Conservation (phyloP, 495 filamentous ascomycete genomes). For the Lepraria neglecta region DNA sequence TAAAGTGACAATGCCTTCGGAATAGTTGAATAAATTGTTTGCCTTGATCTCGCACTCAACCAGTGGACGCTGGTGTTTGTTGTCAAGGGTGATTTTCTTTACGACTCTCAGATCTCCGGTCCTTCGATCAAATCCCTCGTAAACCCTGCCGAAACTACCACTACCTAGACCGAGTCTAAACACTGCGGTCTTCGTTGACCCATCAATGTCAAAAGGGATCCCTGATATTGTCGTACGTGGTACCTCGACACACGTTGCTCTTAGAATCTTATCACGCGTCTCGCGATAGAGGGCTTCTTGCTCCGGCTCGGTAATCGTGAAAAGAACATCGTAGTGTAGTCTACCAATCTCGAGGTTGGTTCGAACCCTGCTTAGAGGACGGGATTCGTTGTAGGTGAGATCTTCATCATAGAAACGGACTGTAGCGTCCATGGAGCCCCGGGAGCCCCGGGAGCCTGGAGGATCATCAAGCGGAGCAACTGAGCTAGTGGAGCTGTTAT, state of each 20-base stretch:
- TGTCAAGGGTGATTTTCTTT: conserved; percentile 1
- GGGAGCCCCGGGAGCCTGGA: neutral
- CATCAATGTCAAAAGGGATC: conserved; percentile 7
- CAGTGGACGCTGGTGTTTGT: neutral
- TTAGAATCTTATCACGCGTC: neutral
- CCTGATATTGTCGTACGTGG: conserved; percentile 6
- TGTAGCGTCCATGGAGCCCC: neutral
- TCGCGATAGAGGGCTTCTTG: neutral
- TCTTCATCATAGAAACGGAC: neutral
- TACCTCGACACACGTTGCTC: neutral
- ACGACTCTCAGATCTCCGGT: conserved; percentile 8
- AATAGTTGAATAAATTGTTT: neutral
- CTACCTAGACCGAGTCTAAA: conserved; percentile 10
- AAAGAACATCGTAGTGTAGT: neutral
- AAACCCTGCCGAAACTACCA: conserved; percentile 11
- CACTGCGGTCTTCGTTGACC: neutral
- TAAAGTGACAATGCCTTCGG: conserved; percentile 7
- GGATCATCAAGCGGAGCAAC: neutral
- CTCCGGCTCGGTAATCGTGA: neutral
- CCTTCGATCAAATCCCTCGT: conserved; percentile 8
- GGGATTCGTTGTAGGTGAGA: neutral
- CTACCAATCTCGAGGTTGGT: neutral
- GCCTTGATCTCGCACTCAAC: conserved; percentile 12
- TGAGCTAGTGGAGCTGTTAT: neutral
- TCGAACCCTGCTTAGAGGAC: neutral